Evolutionary conservation across 73 alveolate genomes (phyloP), one percentile per base, ranked within the genome.

Genomic region (Strombidium stylifer): DNA sequence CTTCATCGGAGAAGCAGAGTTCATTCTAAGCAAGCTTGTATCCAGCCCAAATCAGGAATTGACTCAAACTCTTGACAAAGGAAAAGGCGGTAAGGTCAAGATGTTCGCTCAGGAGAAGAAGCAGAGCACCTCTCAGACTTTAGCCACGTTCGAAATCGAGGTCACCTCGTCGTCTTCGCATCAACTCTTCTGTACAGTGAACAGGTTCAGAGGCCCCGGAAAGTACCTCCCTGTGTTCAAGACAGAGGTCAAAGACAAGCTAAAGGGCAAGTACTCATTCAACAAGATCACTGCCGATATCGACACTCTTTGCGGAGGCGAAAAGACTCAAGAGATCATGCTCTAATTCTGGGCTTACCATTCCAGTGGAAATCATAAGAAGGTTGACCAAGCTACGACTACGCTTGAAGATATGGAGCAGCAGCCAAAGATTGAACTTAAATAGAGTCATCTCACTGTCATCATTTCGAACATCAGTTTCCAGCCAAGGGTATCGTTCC

Each of bases 1-100:
- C 25, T 59, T 59, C 39, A 74, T 86, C 18, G 96, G 96, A 24
- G 47, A 68, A 49, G 81, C 37, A 18, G 92, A 74, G 31, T 78
- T 82, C 35, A 65, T 44, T 24, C 31, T 87, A 0, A 85, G 69
- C 58, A 92, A 87, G 45, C 58, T 87, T 16, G 91, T 87, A 20
- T 58, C 92, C 20, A 49, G 87, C n/a, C 61, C 79, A 5, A 35
- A 62, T 10, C 70, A 78, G 24, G 39, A 57, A 44, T 36, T 83
- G 11, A 53, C 84, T 12, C 45, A 69, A 20, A 81, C 84, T 16
- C 66, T 44, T 46, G 47, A 69, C 54, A 16, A 36, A 41, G 37
- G 64, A 42, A 39, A 51, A 41, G 19, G 66, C 31, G 23, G 71
- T 47, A 69, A 69, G 14, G 83, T 71, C 11, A 27, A 1, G 15